phyloP scores from a whole-genome alignment of 495 filamentous ascomycete genomes.

The Oleoguttula mirabilis region DNA sequence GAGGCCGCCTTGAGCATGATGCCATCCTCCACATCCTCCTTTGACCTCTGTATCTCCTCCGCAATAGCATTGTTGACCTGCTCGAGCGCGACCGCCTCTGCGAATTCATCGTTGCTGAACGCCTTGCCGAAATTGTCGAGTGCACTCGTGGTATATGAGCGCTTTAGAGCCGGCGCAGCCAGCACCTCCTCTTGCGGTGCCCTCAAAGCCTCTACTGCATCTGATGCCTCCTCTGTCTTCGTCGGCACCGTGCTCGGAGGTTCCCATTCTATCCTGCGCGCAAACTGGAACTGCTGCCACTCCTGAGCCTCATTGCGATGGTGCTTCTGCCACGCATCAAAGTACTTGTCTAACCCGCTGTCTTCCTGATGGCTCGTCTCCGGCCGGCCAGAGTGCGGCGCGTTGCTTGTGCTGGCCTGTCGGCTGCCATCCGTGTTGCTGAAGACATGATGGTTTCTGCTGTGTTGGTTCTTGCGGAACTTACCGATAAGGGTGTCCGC shows the following conservation, averaged over 20 bases:
- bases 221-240: conserved; percentile 31
- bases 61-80: conserved; percentile 55
- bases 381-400: not conserved
- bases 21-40: conserved; percentile 18
- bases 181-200: conserved; percentile 39
- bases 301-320: conserved; percentile 62
- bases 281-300: conserved; percentile 84
- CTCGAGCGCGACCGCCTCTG: conserved; percentile 41
- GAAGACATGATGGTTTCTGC: conserved; percentile 8
- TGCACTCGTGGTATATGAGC: conserved; percentile 38
- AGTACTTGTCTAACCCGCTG: conserved; percentile 61
- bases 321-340: conserved; percentile 72
- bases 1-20: conserved; percentile 8
- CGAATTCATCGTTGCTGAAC: conserved; percentile 34
- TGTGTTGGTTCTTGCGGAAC: conserved; percentile 17
- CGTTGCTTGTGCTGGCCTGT: conserved; percentile 11
- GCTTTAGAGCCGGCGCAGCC: conserved; percentile 34
- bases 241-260: conserved; percentile 37
- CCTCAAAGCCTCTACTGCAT: conserved; percentile 35
- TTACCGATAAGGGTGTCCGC: conserved; percentile 14
- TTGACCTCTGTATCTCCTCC: conserved; percentile 39
- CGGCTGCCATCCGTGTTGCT: conserved; percentile 7
- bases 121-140: conserved; percentile 50
- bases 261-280: conserved; percentile 78
- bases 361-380: conserved; percentile 21